phyloP scores from a whole-genome alignment of 495 filamentous ascomycete species.

The Penicillium waksmanii region DNA sequence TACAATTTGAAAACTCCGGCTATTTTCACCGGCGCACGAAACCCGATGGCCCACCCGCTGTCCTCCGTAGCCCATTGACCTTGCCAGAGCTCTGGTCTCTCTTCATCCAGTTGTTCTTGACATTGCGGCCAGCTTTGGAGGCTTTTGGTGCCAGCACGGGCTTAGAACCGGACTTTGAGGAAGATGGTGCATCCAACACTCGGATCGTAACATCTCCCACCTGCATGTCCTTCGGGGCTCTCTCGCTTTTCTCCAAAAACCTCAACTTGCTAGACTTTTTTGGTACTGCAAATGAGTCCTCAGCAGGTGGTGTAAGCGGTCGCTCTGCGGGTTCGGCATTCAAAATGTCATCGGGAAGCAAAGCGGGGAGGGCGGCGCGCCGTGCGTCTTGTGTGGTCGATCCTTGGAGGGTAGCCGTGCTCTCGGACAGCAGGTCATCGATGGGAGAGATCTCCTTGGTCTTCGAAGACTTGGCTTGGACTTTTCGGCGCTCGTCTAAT shows the following conservation, averaged over 20 bases:
- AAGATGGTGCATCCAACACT: constrained; percentile 49
- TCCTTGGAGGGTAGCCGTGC: constrained; percentile 46
- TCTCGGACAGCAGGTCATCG: constrained; percentile 45
- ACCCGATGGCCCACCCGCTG: constrained; percentile 38
- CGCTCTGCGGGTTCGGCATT: constrained; percentile 47
- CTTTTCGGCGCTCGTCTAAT: constrained; percentile 51
- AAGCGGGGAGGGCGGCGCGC: constrained; percentile 46
- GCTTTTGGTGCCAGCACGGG: constrained; percentile 52
- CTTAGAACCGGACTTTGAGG: constrained; percentile 35
- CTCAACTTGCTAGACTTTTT: constrained; percentile 51
- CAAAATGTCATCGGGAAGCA: constrained; percentile 58
- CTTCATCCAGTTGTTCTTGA: constrained; percentile 55
- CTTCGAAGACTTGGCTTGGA: constrained; percentile 47
- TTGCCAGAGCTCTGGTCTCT: constrained; percentile 39
- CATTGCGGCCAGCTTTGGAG: constrained; percentile 47
- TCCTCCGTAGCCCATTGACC: constrained; percentile 46
- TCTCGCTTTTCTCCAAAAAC: constrained; percentile 55
- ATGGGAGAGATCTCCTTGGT: constrained; percentile 33
- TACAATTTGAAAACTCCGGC: neutral
- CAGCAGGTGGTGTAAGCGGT: constrained; percentile 44
- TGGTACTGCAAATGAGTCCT: constrained; percentile 28
- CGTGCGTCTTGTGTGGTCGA: constrained; percentile 44
- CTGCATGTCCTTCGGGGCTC: constrained; percentile 57
- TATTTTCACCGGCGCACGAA: constrained; percentile 46
- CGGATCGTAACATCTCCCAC: constrained; percentile 55